Evolutionary conservation across 192 early-diverging fungal genomes (phyloP).

Genomic region (Rhizoclosmatium sp.): DNA sequence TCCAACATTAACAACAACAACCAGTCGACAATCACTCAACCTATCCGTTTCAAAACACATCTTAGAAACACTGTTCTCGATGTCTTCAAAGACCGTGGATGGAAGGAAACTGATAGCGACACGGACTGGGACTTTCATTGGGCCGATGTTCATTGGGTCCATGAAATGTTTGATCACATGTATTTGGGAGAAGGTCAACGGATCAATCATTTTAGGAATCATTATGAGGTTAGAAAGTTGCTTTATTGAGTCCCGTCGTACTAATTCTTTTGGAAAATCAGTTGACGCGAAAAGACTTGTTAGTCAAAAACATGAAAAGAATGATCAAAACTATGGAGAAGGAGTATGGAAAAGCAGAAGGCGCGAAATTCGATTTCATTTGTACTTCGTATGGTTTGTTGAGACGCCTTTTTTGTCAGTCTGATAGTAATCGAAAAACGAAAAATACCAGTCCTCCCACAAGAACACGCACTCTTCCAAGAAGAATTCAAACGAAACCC

Average conservation of each 20-base stretch:
- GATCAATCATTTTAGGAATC: slow-evolving; percentile 73
- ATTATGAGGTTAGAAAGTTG: slow-evolving; percentile 63
- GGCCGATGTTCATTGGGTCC: slow-evolving; percentile 71
- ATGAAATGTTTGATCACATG: slow-evolving; percentile 71
- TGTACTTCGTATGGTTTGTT: slow-evolving; percentile 57
- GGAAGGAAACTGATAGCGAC: slow-evolving; percentile 69
- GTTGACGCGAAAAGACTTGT: slow-evolving; percentile 70
- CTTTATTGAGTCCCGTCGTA: background rate
- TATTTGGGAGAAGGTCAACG: slow-evolving; percentile 65
- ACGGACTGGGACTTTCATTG: slow-evolving; percentile 62
- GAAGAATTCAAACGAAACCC: slow-evolving; percentile 73
- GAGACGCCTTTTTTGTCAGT: background rate
- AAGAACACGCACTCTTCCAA: slow-evolving; percentile 70
- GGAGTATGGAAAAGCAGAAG: slow-evolving; percentile 64
- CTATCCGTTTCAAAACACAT: slow-evolving; percentile 57
- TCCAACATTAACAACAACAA: slow-evolving; percentile 60
- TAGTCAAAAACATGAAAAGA: slow-evolving; percentile 72
- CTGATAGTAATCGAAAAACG: background rate
- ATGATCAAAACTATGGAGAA: slow-evolving; percentile 72
- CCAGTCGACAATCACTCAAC: background rate
- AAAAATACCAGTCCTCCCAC: slow-evolving; percentile 49
- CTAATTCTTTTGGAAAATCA: slow-evolving; percentile 23
- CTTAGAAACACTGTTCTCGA: slow-evolving; percentile 67
- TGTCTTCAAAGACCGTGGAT: slow-evolving; percentile 66
- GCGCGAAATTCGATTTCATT: slow-evolving; percentile 67